These are phyloP conservation scores for Penicillium paradoxum DNA, from an alignment of 495 filamentous ascomycete genomes.

Conservation along the genomic window DNA sequence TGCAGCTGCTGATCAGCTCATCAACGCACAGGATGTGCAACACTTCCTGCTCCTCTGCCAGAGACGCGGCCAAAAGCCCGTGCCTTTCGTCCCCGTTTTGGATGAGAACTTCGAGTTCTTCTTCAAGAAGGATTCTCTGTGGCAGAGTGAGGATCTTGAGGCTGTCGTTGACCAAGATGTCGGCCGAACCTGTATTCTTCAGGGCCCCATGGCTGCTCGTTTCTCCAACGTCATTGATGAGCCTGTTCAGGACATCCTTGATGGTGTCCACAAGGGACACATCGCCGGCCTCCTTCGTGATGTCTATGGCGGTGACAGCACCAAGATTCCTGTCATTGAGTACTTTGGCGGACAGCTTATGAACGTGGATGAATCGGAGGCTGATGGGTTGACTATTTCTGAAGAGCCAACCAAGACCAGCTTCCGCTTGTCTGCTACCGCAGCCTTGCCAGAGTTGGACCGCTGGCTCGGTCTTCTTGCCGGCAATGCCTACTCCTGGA, in stretches of 20 bases:
- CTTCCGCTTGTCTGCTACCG: slow-evolving; percentile 70
- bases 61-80: slow-evolving; percentile 89
- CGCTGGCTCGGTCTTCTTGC: slow-evolving; percentile 85
- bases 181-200: slow-evolving; percentile 88
- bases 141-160: slow-evolving; percentile 96
- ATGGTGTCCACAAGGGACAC: slow-evolving; percentile 81
- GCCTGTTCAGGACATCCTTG: slow-evolving; percentile 88
- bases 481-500: slow-evolving; percentile 81
- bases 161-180: slow-evolving; percentile 96
- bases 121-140: slow-evolving; percentile 99
- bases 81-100: slow-evolving; percentile 87
- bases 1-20: slow-evolving; percentile 80
- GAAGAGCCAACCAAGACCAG: slow-evolving; percentile 68
- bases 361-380: slow-evolving; percentile 53
- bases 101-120: slow-evolving; percentile 97
- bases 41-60: slow-evolving; percentile 93
- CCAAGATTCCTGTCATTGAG: slow-evolving; percentile 76
- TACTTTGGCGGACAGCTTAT: slow-evolving; percentile 88
- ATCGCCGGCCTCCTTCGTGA: slow-evolving; percentile 74
- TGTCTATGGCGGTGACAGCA: slow-evolving; percentile 68
- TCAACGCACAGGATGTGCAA: slow-evolving; percentile 95
- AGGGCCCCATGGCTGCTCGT: slow-evolving; percentile 88
- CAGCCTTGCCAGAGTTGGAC: slow-evolving; percentile 68
- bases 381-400: slow-evolving; percentile 76
- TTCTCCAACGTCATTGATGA: slow-evolving; percentile 87